Evolutionary conservation across 345 rosid species (phyloP), one percentile per base, ranked within the genome.

Genomic region (Garcia nutans): DNA sequence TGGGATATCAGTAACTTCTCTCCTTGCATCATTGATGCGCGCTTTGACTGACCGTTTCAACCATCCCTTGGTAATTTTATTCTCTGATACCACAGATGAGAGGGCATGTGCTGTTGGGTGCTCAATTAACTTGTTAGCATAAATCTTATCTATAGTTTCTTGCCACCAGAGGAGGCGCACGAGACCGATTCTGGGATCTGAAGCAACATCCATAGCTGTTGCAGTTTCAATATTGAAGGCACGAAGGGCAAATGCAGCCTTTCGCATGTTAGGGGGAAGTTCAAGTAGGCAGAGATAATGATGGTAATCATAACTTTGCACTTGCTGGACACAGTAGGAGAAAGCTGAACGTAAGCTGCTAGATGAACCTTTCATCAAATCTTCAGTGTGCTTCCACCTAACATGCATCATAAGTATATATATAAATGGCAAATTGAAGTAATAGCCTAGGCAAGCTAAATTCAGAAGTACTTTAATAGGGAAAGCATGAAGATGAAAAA

Each of bases 121-220:
- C 85, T 91, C 92, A 6, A 95, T 85, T 42, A 82, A 60, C 70
- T 95, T 89, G 13, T 85, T 84, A 66, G 85, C 75, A 75, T 90
- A 95, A 71, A 95, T 88, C 84, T 91, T 95, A 78, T 93, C 97
- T 49, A 95, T 86, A 44, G 89, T 90, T 78, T 95, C 99, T 86
- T 90, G 87, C 99, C 99, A 91, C 99, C 99, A 93, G 20, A 93
- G 81, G 56, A 95, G 88, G 52, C 96, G 91, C 97, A 91, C 93
- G 42, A 95, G 91, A 11, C 97, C 99, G 54, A 95, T 90, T 61
- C 82, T 89, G 68, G 97, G 94, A 81, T 95, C 96, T 64, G 99
- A 95, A 67, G 99, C 93, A 72, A 93, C 85, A 76, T 95, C 99
- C 92, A 91, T 89, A 33, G 99, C 99, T 87, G 86, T 90, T 64